Base-by-base conservation (phyloP, 495 filamentous ascomycete genomes). In the Schizothecium vesticola region DNA sequence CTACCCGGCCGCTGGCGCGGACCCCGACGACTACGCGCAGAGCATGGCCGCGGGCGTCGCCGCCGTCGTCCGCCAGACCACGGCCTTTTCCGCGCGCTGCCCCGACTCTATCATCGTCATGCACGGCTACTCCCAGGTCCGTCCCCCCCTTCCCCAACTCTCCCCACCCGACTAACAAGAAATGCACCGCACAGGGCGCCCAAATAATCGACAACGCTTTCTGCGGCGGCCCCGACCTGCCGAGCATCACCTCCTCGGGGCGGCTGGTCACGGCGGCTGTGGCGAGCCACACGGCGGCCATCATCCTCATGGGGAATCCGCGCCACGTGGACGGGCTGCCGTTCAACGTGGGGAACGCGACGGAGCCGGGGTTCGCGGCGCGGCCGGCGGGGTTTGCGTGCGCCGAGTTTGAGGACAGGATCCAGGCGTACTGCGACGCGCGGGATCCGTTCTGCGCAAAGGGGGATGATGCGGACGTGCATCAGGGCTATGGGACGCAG, bases 361-460 rank as follows among this genome's bases (percentile, higher is more conserved):
- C 73, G 22, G 83, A 78, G 19, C 73, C 77, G 29, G 87, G 87
- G 85, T 89, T 89, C 63, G 87, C 84, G 61, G 81, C 83, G 22
- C 82, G 86, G 24, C 84, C 86, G 0, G 73, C 73, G 13, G 85
- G 84, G 12, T 88, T 85, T 66, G 72, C 56, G 57, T 88, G 87
- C 72, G 78, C 81, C 0, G 77, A 76, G 19, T 86, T 83, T 28
- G 82, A 83, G 21, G 71, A 69, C 59, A 82, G 82, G 66, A 84
- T 88, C 28, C 75, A 86, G 70, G 82, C 83, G 0, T 88, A 88
- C 75, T 89, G 87, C 72, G 86, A 89, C 70, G 74, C 83, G 11
- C 70, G 81, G 1, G 87, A 89, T 73, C 86, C 86, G 7, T 88
- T 87, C 72, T 89, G 86, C 76, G 85, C 84, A 67, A 87, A 85